Conservation (phyloP, 2,329 filamentous ascomycete species). For the Drechslerella dactyloides region DNA sequence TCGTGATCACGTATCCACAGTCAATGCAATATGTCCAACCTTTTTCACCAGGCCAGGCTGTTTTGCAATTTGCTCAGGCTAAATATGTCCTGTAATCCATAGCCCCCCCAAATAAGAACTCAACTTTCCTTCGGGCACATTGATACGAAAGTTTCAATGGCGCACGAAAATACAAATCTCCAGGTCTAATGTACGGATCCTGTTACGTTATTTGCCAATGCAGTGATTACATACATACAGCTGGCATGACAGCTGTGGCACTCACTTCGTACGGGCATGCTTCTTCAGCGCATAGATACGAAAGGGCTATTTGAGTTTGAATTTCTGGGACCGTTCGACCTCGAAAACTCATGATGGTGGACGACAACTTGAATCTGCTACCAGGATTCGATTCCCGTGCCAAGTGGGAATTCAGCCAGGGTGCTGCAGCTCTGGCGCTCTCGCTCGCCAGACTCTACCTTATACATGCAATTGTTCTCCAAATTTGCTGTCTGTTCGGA, state of each 20-base stretch:
- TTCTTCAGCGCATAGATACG: no score
- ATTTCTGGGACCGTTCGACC: not conserved
- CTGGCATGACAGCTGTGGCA: not conserved
- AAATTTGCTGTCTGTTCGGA: not conserved
- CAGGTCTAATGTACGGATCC: not conserved
- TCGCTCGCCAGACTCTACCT: no score
- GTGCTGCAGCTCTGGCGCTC: no score
- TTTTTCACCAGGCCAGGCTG: no score
- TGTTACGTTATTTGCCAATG: conserved; percentile 8
- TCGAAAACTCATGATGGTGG: conserved; percentile 16
- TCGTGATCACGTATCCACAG: no score
- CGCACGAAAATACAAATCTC: not conserved
- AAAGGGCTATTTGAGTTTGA: no score
- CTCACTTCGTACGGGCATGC: not conserved
- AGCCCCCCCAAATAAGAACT: no score
- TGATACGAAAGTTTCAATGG: no score
- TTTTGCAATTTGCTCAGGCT: not conserved
- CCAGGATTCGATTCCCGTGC: conserved; percentile 34
- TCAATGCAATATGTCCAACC: no score
- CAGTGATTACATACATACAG: conserved; percentile 9
- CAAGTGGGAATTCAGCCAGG: not conserved
- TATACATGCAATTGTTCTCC: not conserved
- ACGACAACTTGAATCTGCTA: conserved; percentile 25
- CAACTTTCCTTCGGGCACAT: no score
- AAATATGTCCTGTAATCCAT: no score